Base-by-base conservation (phyloP, 805 yeast genomes). In the Peterozyma toletana region DNA sequence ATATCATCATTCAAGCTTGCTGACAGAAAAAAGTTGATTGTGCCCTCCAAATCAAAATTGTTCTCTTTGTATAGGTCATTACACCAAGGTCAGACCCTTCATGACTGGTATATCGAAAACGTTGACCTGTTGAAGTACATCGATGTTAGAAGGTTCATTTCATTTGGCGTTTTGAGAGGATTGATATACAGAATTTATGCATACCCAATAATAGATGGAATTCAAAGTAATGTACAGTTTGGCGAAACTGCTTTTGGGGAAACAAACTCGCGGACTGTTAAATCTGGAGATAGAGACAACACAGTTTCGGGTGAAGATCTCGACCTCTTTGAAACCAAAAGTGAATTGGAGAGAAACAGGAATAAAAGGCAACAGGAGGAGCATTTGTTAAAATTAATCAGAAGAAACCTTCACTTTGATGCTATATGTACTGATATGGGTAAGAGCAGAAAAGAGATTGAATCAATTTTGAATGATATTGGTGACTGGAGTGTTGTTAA, bases 91-190 rank as follows among this genome's bases (percentile, higher is more conserved):
- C 77, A 75, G 36, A 73, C 86, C 0, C 68, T 93, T 10, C 79
- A 79, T 48, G 86, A 83, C 18, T 95, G 99, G 98, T 86, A 79
- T 57, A 54, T 71, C 21, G 84, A 78, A 46, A 82, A 93, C 55
- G 68, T 67, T 35, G 73, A 74, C 39, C 62, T 66, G 3, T 64
- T 93, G 14, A 59, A 65, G 27, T 73, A 79, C 49, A 78, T 95
- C 36, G 99, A 93, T 60, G 68, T 93, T 3, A 71, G 98, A 49
- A 67, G 95, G 43, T 86, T 93, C 53, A 68, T 93, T 16, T 78
- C 89, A 15, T 93, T 90, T 68, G 99, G 99, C 1, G 73, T 87
- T 2, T 67, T 87, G 18, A 75, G 88, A 48, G 88, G 95, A 0
- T 55, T 93, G 5, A 83, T 95, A 9, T 89, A 89, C 57, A 65